Conservation (phyloP, 1,284 basidiomycete species). For the Serendipita sp. region DNA sequence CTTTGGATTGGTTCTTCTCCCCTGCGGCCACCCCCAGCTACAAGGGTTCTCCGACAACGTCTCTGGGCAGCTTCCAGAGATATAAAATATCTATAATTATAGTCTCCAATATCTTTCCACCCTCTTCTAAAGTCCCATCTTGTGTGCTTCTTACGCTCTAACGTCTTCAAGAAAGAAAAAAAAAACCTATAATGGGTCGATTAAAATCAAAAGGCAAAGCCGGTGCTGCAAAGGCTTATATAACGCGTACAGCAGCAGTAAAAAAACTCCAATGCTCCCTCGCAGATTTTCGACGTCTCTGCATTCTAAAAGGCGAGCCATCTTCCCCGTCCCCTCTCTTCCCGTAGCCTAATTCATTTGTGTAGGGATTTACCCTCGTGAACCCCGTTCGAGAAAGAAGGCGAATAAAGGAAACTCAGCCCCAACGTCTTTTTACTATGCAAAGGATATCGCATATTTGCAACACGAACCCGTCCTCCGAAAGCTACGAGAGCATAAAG, state of each 20-base stretch:
- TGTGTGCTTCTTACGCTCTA: not conserved
- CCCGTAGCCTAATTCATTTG: conserved; percentile 4
- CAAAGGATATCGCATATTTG: conserved; percentile 96
- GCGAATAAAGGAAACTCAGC: conserved; percentile 97
- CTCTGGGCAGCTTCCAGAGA: too few relatives aligned
- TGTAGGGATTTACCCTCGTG: conserved; percentile 90
- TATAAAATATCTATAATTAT: too few relatives aligned
- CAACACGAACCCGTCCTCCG: conserved; percentile 94
- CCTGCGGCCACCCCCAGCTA: too few relatives aligned
- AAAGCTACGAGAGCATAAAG: conserved; percentile 94
- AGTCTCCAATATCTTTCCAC: too few relatives aligned
- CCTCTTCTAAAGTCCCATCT: too few relatives aligned
- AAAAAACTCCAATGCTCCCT: conserved; percentile 94
- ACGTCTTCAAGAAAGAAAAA: not conserved
- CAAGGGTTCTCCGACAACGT: too few relatives aligned
- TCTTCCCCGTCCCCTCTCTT: conserved; percentile 5
- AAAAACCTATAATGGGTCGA: conserved; percentile 56
- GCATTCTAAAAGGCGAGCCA: conserved; percentile 84
- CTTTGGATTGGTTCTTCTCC: too few relatives aligned
- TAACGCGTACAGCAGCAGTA: conserved; percentile 80
- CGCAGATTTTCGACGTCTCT: conserved; percentile 91
- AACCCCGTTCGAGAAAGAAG: conserved; percentile 82
- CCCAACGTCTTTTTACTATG: conserved; percentile 95
- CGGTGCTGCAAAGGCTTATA: conserved; percentile 88
- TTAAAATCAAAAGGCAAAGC: conserved; percentile 82